These are phyloP conservation scores for Luffa aegyptiaca DNA, from an alignment of 306 rosid genomes.

Conservation along the genomic window DNA sequence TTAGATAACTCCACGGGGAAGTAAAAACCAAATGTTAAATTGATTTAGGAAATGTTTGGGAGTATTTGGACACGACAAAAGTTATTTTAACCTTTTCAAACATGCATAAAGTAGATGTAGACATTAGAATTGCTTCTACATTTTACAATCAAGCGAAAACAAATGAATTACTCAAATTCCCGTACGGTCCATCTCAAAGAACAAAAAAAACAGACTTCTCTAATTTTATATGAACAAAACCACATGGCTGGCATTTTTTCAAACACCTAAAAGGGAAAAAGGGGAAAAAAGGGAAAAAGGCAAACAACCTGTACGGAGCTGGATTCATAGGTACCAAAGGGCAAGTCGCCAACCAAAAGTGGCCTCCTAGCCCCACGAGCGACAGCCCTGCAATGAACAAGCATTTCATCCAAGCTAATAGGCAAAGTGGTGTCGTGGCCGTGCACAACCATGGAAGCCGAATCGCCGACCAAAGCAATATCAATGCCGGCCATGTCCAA, in stretches of 20 bases:
- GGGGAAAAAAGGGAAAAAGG: not conserved
- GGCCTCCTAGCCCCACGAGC: constrained; percentile 80
- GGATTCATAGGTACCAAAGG: constrained; percentile 74
- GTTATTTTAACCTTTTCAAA: too few relatives aligned
- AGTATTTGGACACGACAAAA: too few relatives aligned
- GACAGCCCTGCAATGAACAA: constrained; percentile 72
- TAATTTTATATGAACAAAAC: not conserved
- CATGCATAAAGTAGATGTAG: not conserved
- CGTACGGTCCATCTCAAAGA: not conserved
- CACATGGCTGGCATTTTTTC: not conserved
- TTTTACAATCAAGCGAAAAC: not conserved
- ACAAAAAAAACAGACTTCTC: not conserved
- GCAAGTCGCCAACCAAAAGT: constrained; percentile 76
- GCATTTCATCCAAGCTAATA: constrained; percentile 57
- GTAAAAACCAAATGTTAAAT: not conserved
- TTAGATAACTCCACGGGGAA: not conserved
- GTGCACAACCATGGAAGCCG: constrained; percentile 93
- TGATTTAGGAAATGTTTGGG: too few relatives aligned
- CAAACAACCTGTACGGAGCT: constrained; percentile 48
- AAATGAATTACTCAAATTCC: not conserved
- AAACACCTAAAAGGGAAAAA: not conserved
- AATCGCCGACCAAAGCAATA: constrained; percentile 75
- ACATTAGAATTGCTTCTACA: not conserved
- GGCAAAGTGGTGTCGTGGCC: constrained; percentile 81
- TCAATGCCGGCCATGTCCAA: constrained; percentile 55